Evolutionary conservation across 148 eudicot genomes (phyloP), one percentile per base, ranked within the genome.

Genomic region (Spergularia bocconei): DNA sequence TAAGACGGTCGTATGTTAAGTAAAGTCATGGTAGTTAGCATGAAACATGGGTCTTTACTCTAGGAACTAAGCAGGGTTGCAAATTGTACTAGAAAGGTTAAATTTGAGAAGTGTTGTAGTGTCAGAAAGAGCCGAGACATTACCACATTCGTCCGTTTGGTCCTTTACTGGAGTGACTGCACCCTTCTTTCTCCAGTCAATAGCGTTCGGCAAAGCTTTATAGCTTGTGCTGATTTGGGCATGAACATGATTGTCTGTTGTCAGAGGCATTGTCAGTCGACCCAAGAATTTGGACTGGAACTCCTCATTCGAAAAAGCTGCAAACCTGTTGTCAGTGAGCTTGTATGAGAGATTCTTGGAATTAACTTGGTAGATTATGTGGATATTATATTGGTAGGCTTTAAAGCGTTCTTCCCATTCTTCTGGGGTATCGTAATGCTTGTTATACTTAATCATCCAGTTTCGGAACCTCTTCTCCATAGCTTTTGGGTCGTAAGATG

Each of bases 231-330:
- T 54, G 76, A 29, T 69, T 9, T 11, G 51, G 13, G 57, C 52
- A 41, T 20, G 25, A 29, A 41, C 54, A 19, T 57, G 6, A 48
- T 65, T 54, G 54, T 70, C 16, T 54, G 16, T 52, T n/a, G 7
- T 44, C 48, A 8, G 5, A 44, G 74, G 57, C 39, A 11, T 38
- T 20, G 41, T 65, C 63, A 77, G 60, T 67, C 74, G 75, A 63
- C 88, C 88, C 75, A 83, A 59, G 76, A 78, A 86, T 29, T 60
- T 25, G 38, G 87, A 71, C 19, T 58, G 83, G 76, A 85, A 89
- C 79, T 87, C 88, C 20, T 84, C 84, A 63, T 86, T 85, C 12
- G 88, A 83, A 82, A 89, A 75, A 72, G 85, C 92, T 7, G 88
- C 90, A 62, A 81, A 89, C 39, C 70, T 73, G 80, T 88, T 89